Conservation (phyloP, 257 asterid species). For the Ajuga chamaepitys region DNA sequence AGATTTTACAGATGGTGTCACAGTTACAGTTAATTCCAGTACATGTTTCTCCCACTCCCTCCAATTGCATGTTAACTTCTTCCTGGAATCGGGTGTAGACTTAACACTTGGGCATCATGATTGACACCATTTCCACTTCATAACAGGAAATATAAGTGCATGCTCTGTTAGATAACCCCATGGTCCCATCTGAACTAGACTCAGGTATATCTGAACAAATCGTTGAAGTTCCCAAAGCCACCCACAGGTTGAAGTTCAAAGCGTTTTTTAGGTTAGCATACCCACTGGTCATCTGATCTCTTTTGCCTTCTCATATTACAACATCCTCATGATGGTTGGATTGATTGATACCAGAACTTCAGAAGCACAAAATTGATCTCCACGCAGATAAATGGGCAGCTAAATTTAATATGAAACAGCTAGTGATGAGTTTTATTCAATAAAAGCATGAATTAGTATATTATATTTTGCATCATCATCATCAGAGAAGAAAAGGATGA, state of each 20-base stretch:
- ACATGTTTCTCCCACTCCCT: neutral
- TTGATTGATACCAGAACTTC: neutral
- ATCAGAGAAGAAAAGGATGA: neutral
- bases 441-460: neutral
- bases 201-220: neutral
- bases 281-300: neutral
- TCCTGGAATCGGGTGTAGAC: neutral
- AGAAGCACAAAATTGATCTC: neutral
- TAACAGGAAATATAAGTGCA: neutral
- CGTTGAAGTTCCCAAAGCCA: neutral
- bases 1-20: neutral
- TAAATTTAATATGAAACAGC: neutral
- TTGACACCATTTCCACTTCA: neutral
- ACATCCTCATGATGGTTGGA: conserved; percentile 1
- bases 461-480: neutral
- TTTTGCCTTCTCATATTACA: neutral
- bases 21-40: neutral
- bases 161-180: conserved; percentile 1
- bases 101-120: neutral
- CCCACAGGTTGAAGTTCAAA: neutral
- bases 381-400: neutral
- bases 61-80: neutral
- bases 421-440: neutral
- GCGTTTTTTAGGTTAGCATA: neutral
- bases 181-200: neutral